Evolutionary conservation across 208 protist species (phyloP).

Genomic region (Leishmania arabica): DNA sequence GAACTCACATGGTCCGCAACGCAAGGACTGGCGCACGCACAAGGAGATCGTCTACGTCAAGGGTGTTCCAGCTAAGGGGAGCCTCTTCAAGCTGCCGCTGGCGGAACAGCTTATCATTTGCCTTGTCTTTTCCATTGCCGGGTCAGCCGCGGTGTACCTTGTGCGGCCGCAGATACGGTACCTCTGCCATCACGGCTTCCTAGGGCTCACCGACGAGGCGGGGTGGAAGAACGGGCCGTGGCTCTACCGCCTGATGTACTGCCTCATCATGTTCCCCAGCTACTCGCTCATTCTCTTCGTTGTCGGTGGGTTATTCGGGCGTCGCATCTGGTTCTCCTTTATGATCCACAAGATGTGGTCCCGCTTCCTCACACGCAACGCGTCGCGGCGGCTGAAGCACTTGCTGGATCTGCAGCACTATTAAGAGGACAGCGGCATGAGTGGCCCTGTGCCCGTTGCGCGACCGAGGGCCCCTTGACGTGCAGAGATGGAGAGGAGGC

Average conservation of each 20-base stretch:
- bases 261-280: conserved; percentile 79
- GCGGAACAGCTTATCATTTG: conserved; percentile 83
- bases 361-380: conserved; percentile 69
- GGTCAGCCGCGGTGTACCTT: conserved; percentile 62
- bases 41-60: conserved; percentile 83
- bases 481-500: not conserved
- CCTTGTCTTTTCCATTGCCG: conserved; percentile 82
- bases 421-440: conserved; percentile 13
- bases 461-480: not conserved
- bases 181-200: conserved; percentile 72
- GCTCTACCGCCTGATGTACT: conserved; percentile 82
- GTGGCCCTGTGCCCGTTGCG: not conserved
- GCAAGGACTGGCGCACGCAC: conserved; percentile 82
- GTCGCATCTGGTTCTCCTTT: conserved; percentile 88
- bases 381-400: conserved; percentile 47
- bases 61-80: conserved; percentile 77
- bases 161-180: conserved; percentile 78
- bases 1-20: conserved; percentile 35
- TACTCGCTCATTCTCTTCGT: conserved; percentile 84
- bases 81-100: conserved; percentile 73
- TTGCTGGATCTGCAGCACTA: conserved; percentile 85
- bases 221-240: conserved; percentile 81
- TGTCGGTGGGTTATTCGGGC: conserved; percentile 72
- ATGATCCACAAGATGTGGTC: conserved; percentile 93
- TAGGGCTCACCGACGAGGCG: conserved; percentile 72